Evolutionary conservation across 2,329 filamentous ascomycete genomes (phyloP).

Genomic region (Exophiala xenobiotica): DNA sequence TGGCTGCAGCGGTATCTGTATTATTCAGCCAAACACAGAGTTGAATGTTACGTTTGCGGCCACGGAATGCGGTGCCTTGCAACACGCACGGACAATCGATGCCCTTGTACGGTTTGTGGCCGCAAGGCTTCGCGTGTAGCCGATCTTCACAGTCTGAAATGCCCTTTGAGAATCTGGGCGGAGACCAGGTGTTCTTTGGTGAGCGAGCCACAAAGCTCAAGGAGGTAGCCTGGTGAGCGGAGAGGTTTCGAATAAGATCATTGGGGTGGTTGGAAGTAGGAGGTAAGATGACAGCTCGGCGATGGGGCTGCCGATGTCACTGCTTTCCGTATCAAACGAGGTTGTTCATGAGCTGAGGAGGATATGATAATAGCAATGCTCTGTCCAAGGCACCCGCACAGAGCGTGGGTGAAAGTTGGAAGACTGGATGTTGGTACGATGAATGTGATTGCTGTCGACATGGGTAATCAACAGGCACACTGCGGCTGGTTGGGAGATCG

Average conservation of each 20-base stretch:
- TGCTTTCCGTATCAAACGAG: constrained; percentile 2
- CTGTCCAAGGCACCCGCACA: constrained; percentile 7
- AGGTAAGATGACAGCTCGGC: constrained; percentile 20
- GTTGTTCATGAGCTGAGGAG: constrained; percentile 10
- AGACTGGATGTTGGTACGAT: background rate
- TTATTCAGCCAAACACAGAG: constrained; percentile 1
- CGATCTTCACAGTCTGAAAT: background rate
- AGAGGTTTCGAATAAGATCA: constrained; percentile 4
- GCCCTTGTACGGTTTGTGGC: constrained; percentile 12
- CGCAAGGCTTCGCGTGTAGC: constrained; percentile 18
- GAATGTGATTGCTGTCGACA: background rate
- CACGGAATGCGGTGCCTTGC: constrained; percentile 17
- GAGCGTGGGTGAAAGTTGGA: background rate
- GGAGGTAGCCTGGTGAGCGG: constrained; percentile 2
- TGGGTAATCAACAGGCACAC: background rate
- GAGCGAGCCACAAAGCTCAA: background rate
- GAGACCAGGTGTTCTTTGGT: background rate
- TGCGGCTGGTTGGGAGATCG: background rate
- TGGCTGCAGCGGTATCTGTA: background rate
- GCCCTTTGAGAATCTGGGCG: background rate
- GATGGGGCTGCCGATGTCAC: constrained; percentile 12
- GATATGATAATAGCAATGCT: constrained; percentile 8
- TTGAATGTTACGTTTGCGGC: constrained; percentile 18
- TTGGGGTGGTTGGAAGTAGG: constrained; percentile 2
- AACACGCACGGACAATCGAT: constrained; percentile 16